A percentile compares a stretch with the other conserved stretches of the same genome.
phyloP scores from a whole-genome alignment of 805 yeast genomes.

The Sugiyamaella marilandica region DNA sequence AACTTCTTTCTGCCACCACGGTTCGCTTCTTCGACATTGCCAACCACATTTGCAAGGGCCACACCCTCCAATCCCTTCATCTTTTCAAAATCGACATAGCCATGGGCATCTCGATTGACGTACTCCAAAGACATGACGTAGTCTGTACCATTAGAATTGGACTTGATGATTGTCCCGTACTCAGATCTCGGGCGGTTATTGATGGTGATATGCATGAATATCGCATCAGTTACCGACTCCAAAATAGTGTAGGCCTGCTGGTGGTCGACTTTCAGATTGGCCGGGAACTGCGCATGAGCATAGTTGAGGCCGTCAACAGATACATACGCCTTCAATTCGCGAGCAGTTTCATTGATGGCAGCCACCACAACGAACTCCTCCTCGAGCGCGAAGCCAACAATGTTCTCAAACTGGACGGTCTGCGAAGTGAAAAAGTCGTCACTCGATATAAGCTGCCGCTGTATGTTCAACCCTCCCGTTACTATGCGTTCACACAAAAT shows the following conservation, averaged over 20 bases:
- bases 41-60: conserved; percentile 64
- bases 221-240: conserved; percentile 63
- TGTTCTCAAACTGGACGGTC: conserved; percentile 46
- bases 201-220: conserved; percentile 81
- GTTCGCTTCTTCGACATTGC: conserved; percentile 45
- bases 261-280: conserved; percentile 49
- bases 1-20: conserved; percentile 50
- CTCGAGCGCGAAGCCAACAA: conserved; percentile 69
- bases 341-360: conserved; percentile 40
- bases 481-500: conserved; percentile 52
- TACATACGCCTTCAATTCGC: conserved; percentile 59
- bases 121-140: conserved; percentile 62
- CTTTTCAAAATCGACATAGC: conserved; percentile 86
- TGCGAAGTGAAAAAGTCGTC: conserved; percentile 45
- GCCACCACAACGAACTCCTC: conserved; percentile 76
- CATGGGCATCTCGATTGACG: conserved; percentile 69
- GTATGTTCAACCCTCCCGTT: conserved; percentile 1
- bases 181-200: conserved; percentile 46
- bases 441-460: conserved; percentile 41
- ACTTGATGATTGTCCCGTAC: conserved; percentile 76
- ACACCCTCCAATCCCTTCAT: conserved; percentile 83
- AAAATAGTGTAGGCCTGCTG: conserved; percentile 76
- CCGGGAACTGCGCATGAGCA: conserved; percentile 79
- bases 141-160: conserved; percentile 87
- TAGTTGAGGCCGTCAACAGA: conserved; percentile 73